These are phyloP conservation scores for Phytophthora aleatoria DNA, from an alignment of 352 stramenopile species.

Conservation along the genomic window DNA sequence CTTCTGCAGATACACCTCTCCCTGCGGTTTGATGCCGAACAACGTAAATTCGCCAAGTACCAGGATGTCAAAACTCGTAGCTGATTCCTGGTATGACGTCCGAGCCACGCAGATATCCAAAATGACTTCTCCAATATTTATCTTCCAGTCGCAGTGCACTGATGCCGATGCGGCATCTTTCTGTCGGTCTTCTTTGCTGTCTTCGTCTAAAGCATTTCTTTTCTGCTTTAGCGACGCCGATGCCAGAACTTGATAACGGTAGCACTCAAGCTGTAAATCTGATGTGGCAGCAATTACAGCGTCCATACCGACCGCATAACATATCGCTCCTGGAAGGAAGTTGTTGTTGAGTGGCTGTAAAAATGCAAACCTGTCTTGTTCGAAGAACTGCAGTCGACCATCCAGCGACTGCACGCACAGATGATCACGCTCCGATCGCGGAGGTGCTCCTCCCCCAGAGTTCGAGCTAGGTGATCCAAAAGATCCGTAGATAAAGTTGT, in stretches of 20 bases:
- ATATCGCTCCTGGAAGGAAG: conserved; percentile 82
- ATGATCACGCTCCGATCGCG: conserved; percentile 62
- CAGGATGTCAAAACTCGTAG: conserved; percentile 79
- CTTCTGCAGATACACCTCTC: conserved; percentile 83
- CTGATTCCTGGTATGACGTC: conserved; percentile 51
- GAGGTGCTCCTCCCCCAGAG: conserved; percentile 15
- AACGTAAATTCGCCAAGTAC: conserved; percentile 84
- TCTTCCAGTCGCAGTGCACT: conserved; percentile 71
- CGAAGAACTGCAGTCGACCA: conserved; percentile 91
- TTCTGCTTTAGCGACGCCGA: conserved; percentile 77
- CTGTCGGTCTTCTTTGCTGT: conserved; percentile 35
- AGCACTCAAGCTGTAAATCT: conserved; percentile 88
- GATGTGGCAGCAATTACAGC: conserved; percentile 82
- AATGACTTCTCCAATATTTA: conserved; percentile 67
- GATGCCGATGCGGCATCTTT: conserved; percentile 24
- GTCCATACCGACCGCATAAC: conserved; percentile 82
- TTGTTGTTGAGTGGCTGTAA: conserved; percentile 81
- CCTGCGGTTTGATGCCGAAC: conserved; percentile 77
- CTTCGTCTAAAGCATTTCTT: conserved; percentile 46
- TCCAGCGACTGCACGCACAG: conserved; percentile 93
- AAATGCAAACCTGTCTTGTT: conserved; percentile 91
- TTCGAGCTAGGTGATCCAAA: conserved; percentile 56
- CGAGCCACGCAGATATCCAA: conserved; percentile 64
- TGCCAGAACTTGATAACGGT: conserved; percentile 85
- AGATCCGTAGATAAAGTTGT: conserved; percentile 86